These are phyloP conservation scores for Tylopilus felleus DNA, from an alignment of 768 basidiomycete species.

Conservation along the genomic window DNA sequence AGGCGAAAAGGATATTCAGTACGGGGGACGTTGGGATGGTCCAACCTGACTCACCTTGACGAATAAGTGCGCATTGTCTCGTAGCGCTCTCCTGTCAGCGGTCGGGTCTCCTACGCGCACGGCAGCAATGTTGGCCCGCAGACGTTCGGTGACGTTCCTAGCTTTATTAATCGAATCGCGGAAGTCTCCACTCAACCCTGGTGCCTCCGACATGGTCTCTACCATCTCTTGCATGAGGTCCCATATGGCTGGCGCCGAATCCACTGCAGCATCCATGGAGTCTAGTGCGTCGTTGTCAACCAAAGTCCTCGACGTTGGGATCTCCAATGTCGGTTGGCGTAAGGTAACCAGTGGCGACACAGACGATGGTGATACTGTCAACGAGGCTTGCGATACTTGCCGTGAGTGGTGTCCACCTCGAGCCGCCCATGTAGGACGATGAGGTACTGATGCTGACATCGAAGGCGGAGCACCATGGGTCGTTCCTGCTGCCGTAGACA, in stretches of 20 bases:
- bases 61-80: conserved; percentile 77
- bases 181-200: conserved; percentile 42
- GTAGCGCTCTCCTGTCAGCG: conserved; percentile 58
- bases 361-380: conserved; percentile 39
- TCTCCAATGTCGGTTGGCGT: conserved; percentile 41
- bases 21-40: not conserved
- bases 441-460: conserved; percentile 12
- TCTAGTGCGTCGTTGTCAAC: conserved; percentile 79
- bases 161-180: conserved; percentile 58
- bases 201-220: conserved; percentile 53
- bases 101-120: conserved; percentile 55
- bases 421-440: conserved; percentile 8
- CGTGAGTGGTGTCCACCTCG: conserved; percentile 36
- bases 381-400: conserved; percentile 41
- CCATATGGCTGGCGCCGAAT: conserved; percentile 81
- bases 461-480: conserved; percentile 3
- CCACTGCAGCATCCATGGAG: conserved; percentile 74
- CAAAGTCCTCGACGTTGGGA: conserved; percentile 55
- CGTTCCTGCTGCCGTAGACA: conserved; percentile 1
- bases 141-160: conserved; percentile 56
- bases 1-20: conserved; percentile 3
- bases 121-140: conserved; percentile 55
- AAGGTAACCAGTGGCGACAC: conserved; percentile 27
- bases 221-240: conserved; percentile 72
- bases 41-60: conserved; percentile 56